These are phyloP conservation scores for Francoa sonchifolia DNA, from an alignment of 441 rosid species.

Conservation along the genomic window DNA sequence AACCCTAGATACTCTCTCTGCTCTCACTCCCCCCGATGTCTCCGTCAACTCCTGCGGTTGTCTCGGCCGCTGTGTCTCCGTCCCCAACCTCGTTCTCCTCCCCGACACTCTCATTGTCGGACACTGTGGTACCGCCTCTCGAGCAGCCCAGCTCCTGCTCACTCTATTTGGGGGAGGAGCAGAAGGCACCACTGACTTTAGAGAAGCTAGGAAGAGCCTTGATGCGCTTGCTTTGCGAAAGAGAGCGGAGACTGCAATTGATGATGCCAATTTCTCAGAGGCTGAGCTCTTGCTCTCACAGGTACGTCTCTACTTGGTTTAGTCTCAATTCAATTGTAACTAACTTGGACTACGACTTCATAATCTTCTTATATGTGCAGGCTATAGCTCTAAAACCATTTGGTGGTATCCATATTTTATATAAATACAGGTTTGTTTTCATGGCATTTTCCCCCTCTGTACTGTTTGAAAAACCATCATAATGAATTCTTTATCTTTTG, in stretches of 20 bases:
- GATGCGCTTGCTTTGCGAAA: conserved; percentile 50
- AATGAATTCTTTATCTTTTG: too few relatives aligned
- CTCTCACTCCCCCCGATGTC: conserved; percentile 48
- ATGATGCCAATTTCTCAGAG: conserved; percentile 27
- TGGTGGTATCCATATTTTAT: conserved; percentile 53
- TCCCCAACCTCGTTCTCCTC: conserved; percentile 61
- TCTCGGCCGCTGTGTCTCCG: conserved; percentile 75
- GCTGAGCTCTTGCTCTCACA: conserved; percentile 50
- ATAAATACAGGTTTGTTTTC: conserved; percentile 53
- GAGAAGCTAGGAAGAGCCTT: conserved; percentile 19
- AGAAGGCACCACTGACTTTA: conserved; percentile 15
- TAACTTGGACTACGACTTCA: too few relatives aligned
- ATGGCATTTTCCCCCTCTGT: too few relatives aligned
- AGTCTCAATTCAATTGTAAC: too few relatives aligned
- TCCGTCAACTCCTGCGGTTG: conserved; percentile 49
- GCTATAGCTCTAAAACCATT: conserved; percentile 50
- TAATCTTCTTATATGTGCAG: conserved; percentile 24
- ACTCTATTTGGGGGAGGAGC: conserved; percentile 17
- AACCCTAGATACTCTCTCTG: conserved; percentile 41
- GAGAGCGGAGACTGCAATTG: conserved; percentile 41
- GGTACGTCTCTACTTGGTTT: conserved; percentile 16
- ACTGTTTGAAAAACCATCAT: too few relatives aligned
- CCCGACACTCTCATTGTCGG: conserved; percentile 48
- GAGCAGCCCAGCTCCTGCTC: conserved; percentile 41
- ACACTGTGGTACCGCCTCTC: conserved; percentile 59